These are phyloP conservation scores for Euptelea pleiosperma DNA, from an alignment of 164 flowering plant genomes.

Conservation along the genomic window DNA sequence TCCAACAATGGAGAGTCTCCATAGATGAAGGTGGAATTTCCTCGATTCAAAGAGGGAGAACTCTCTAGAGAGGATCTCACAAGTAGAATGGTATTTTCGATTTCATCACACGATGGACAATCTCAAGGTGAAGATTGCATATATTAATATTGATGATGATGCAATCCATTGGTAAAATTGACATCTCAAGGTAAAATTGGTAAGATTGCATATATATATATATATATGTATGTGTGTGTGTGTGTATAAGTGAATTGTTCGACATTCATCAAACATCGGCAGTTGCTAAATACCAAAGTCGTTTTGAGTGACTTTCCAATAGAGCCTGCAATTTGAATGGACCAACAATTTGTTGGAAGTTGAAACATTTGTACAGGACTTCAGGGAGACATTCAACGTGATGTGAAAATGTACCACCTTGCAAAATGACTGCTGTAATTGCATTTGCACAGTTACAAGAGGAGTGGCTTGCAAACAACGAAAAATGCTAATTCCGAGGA, in stretches of 20 bases:
- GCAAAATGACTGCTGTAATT: not conserved
- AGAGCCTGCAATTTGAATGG: too few species aligned
- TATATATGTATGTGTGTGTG: not conserved
- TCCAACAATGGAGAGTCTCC: not conserved
- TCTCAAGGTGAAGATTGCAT: not conserved
- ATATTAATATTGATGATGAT: not conserved
- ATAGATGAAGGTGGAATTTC: not conserved
- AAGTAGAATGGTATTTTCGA: not conserved
- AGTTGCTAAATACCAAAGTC: not conserved
- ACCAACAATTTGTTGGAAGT: not conserved
- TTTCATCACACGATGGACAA: too few species aligned
- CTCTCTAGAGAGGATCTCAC: not conserved
- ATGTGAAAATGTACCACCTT: not conserved
- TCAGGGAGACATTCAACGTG: not conserved
- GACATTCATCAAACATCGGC: not conserved
- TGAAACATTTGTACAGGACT: not conserved
- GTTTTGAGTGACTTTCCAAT: not conserved
- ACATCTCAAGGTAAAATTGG: not conserved
- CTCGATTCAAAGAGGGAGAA: not conserved
- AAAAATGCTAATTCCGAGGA: too few species aligned
- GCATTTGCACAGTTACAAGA: not conserved
- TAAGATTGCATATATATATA: not conserved
- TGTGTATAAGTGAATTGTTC: not conserved
- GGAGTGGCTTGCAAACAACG: too few species aligned
- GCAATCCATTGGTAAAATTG: not conserved